These are phyloP conservation scores for Thamnidium elegans DNA, from an alignment of 192 early-diverging fungal species.

Conservation along the genomic window DNA sequence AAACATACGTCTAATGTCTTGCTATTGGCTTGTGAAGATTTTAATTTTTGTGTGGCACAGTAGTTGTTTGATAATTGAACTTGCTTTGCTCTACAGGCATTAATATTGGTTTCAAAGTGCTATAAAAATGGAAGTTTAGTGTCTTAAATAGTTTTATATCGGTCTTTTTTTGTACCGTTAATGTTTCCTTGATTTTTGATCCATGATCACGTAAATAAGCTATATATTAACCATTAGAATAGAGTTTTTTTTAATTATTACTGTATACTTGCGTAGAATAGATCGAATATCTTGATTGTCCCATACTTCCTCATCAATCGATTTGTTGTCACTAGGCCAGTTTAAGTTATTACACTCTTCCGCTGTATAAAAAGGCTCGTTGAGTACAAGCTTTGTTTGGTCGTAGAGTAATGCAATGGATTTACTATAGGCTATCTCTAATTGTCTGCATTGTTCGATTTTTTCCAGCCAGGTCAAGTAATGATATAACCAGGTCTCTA, in stretches of 20 bases:
- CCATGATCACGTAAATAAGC: conserved; percentile 12
- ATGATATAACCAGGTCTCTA: conserved; percentile 16
- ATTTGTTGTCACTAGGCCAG: conserved; percentile 6
- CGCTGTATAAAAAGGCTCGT: conserved; percentile 10
- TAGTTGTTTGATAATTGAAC: conserved; percentile 9
- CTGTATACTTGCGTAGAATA: conserved; percentile 1
- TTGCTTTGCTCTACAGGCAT: conserved; percentile 2
- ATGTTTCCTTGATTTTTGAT: conserved; percentile 9
- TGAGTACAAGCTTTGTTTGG: conserved; percentile 1
- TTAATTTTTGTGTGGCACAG: conserved; percentile 20
- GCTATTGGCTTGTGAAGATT: conserved; percentile 7
- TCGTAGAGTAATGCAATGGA: conserved; percentile 1
- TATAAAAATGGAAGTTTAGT: not conserved
- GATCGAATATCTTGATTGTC: conserved; percentile 12
- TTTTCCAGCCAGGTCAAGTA: conserved; percentile 20
- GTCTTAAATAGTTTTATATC: no score
- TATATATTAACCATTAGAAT: not conserved
- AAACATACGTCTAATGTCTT: conserved; percentile 10
- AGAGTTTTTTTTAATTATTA: not conserved
- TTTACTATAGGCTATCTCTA: conserved; percentile 19
- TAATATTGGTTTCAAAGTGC: conserved; percentile 18
- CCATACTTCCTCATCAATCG: conserved; percentile 8
- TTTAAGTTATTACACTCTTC: conserved; percentile 7
- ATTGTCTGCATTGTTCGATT: conserved; percentile 21
- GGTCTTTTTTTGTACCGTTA: not conserved